Evolutionary conservation across 257 asterid genomes (phyloP).

Genomic region (Penstemon davidsonii): DNA sequence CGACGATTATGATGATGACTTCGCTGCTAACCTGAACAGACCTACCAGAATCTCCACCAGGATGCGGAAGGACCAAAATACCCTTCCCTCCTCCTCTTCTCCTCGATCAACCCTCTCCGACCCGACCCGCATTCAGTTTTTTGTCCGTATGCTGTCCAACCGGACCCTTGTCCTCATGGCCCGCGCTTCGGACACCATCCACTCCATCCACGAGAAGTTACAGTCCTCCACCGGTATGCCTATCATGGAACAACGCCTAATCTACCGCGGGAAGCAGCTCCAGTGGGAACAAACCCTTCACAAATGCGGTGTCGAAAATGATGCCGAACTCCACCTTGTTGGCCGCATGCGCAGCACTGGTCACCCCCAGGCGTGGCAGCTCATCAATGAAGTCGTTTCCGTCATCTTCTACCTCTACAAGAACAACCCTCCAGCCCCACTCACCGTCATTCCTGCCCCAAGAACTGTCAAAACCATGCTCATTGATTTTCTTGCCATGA

Average conservation of each 20-base stretch:
- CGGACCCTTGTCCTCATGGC: slow-evolving; percentile 64
- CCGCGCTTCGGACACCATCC: slow-evolving; percentile 50
- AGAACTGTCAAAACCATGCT: slow-evolving; percentile 45
- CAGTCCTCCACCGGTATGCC: slow-evolving; percentile 56
- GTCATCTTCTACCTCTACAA: slow-evolving; percentile 43
- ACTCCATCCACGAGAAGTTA: slow-evolving; percentile 55
- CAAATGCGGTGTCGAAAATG: slow-evolving; percentile 55
- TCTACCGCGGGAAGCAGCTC: slow-evolving; percentile 73
- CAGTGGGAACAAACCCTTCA: slow-evolving; percentile 74
- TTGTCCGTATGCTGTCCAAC: slow-evolving; percentile 44
- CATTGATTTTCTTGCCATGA: slow-evolving; percentile 41
- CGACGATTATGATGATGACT: too few species aligned
- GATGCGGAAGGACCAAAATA: too few species aligned
- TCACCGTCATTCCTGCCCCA: neutral
- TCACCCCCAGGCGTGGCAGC: slow-evolving; percentile 83
- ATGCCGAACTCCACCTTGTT: slow-evolving; percentile 60
- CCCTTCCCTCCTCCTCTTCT: too few species aligned
- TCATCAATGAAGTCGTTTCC: slow-evolving; percentile 58
- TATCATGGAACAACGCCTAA: slow-evolving; percentile 56
- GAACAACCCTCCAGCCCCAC: slow-evolving; percentile 26
- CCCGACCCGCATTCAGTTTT: too few species aligned
- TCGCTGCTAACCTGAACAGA: too few species aligned
- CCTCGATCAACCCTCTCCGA: too few species aligned
- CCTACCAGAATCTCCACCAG: too few species aligned
- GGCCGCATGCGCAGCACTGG: slow-evolving; percentile 82